Evolutionary conservation across 1,139 yeast species (phyloP).

Genomic region (Scheffersomyces quercinus): DNA sequence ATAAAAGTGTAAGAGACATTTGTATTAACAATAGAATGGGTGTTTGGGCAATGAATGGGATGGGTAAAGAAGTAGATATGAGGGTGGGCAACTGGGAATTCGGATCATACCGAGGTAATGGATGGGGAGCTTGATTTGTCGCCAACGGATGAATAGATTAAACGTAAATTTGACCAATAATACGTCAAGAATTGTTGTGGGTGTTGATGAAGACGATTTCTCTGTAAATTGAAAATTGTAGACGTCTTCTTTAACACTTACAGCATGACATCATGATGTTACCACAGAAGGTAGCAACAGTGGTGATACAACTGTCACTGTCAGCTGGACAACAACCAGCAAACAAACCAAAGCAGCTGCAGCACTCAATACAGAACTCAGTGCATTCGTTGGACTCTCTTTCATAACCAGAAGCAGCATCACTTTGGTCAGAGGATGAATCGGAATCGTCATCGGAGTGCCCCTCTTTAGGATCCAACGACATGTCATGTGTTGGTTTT

Average conservation of each 20-base stretch:
- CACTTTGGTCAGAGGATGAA: conserved; percentile 15
- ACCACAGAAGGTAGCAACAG: conserved; percentile 39
- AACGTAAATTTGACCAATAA: too few relatives aligned
- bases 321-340: conserved; percentile 44
- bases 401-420: conserved; percentile 36
- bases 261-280: conserved; percentile 38
- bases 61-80: too few relatives aligned
- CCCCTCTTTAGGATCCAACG: conserved; percentile 4
- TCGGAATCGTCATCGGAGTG: conserved; percentile 4
- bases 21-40: too few relatives aligned
- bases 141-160: too few relatives aligned
- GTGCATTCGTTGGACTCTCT: conserved; percentile 42
- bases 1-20: too few relatives aligned
- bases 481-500: conserved; percentile 7
- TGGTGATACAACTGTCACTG: conserved; percentile 44
- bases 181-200: too few relatives aligned
- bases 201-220: too few relatives aligned
- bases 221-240: not conserved
- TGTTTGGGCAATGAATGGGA: too few relatives aligned
- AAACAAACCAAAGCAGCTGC: conserved; percentile 43
- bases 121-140: too few relatives aligned
- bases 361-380: conserved; percentile 43
- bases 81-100: too few relatives aligned
- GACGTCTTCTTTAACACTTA: conserved; percentile 17
- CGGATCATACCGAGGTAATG: too few relatives aligned